A percentile compares a stretch with the other conserved stretches of the same genome.
Evolutionary conservation across 2,329 filamentous ascomycete genomes (phyloP).

Genomic region (Xylariaceae sp.): DNA sequence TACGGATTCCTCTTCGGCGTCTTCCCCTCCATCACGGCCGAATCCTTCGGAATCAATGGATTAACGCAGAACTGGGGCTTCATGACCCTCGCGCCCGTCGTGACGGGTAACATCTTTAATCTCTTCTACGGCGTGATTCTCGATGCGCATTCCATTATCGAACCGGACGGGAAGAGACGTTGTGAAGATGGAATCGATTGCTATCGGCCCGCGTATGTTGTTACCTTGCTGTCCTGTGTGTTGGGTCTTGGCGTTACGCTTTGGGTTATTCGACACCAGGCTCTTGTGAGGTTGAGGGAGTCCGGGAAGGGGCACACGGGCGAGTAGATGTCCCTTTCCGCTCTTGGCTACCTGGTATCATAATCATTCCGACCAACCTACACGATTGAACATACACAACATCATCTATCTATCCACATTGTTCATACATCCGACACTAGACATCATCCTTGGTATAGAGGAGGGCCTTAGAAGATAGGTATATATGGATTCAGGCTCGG

Average conservation of each 20-base stretch:
- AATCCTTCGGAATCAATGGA: conserved; percentile 84
- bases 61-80: conserved; percentile 94
- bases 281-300: conserved; percentile 35
- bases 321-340: neutral
- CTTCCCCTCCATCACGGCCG: conserved; percentile 81
- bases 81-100: conserved; percentile 83
- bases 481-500: no score
- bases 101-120: conserved; percentile 90
- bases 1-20: conserved; percentile 95
- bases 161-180: conserved; percentile 62
- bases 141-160: conserved; percentile 69
- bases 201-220: conserved; percentile 73
- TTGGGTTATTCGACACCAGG: conserved; percentile 62
- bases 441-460: no score
- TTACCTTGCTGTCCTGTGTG: conserved; percentile 68
- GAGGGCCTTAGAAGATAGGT: no score
- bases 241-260: conserved; percentile 64
- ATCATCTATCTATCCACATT: no score
- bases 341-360: no score
- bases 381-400: no score
- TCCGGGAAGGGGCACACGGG: conserved; percentile 14
- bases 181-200: conserved; percentile 76
- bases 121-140: conserved; percentile 81
- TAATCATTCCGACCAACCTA: no score
- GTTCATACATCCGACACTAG: no score